A percentile compares a stretch with the other conserved stretches of the same genome.
These are phyloP conservation scores for Thielaviopsis punctulata DNA, from an alignment of 2,329 filamentous ascomycete species.

Conservation along the genomic window DNA sequence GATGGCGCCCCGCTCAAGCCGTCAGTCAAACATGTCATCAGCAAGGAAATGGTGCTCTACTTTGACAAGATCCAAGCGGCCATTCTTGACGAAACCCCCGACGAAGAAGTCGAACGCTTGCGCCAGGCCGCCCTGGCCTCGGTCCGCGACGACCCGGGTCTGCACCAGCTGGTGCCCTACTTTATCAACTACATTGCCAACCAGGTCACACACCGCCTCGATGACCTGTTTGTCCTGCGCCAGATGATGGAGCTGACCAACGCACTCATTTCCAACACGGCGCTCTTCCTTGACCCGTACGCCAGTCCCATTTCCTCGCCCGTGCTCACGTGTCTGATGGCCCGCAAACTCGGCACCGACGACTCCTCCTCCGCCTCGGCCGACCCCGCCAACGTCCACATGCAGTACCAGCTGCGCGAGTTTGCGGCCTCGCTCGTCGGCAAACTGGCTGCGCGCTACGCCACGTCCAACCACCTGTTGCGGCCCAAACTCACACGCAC, in stretches of 20 bases:
- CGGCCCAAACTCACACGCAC: constrained; percentile 82
- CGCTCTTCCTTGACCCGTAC: constrained; percentile 52
- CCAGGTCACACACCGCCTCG: constrained; percentile 84
- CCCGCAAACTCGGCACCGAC: constrained; percentile 52
- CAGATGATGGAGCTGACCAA: constrained; percentile 86
- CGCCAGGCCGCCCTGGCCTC: constrained; percentile 73
- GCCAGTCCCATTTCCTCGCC: constrained; percentile 57
- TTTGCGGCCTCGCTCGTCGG: constrained; percentile 68
- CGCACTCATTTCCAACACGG: constrained; percentile 67
- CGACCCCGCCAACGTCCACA: constrained; percentile 30
- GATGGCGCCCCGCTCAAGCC: constrained; percentile 49
- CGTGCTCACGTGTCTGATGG: constrained; percentile 75
- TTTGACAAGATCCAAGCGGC: constrained; percentile 90
- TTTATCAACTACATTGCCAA: constrained; percentile 92
- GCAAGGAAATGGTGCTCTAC: constrained; percentile 89
- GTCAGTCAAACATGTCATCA: constrained; percentile 86
- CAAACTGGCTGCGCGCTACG: constrained; percentile 65
- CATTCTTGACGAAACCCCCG: constrained; percentile 71
- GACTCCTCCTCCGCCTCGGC: constrained; percentile 20
- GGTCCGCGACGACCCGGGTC: constrained; percentile 71
- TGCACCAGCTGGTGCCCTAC: constrained; percentile 91
- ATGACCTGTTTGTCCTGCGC: constrained; percentile 72
- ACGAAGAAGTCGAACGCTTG: constrained; percentile 54
- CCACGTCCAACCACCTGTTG: constrained; percentile 61
- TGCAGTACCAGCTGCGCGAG: constrained; percentile 68